phyloP scores from a whole-genome alignment of 2,329 filamentous ascomycete species.

The Lojkania enalia region DNA sequence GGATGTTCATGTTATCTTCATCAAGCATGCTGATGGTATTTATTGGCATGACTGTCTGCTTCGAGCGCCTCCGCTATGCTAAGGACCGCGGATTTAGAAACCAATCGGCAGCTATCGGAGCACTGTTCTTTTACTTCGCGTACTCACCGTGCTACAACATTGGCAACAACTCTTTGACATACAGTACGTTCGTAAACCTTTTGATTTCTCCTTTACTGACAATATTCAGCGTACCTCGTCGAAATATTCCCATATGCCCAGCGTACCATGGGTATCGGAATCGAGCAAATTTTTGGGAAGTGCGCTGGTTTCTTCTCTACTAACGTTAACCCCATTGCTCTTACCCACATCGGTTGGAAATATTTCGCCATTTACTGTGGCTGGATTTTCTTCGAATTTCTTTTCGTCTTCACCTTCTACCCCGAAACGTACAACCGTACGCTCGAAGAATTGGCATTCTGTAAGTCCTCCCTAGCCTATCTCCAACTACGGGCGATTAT shows the following conservation, averaged over 20 bases:
- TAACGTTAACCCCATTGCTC: conserved; percentile 63
- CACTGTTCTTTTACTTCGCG: conserved; percentile 63
- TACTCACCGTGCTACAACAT: conserved; percentile 65
- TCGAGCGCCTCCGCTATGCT: conserved; percentile 41
- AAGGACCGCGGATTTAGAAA: conserved; percentile 27
- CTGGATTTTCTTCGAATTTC: conserved; percentile 58
- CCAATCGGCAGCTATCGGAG: conserved; percentile 44
- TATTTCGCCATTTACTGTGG: conserved; percentile 61
- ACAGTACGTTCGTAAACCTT: conserved; percentile 47
- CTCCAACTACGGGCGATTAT: background rate
- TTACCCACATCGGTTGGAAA: conserved; percentile 57
- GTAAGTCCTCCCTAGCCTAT: conserved; percentile 20
- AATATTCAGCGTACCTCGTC: conserved; percentile 58
- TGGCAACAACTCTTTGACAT: conserved; percentile 68
- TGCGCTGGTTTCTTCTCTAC: conserved; percentile 50
- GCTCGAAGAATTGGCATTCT: conserved; percentile 63
- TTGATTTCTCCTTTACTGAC: conserved; percentile 56
- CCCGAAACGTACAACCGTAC: conserved; percentile 61
- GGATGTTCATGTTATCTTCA: conserved; percentile 55
- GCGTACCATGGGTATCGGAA: conserved; percentile 61
- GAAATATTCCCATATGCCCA: conserved; percentile 63
- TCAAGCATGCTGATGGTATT: conserved; percentile 57
- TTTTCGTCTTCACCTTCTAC: conserved; percentile 62
- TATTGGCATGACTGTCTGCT: conserved; percentile 59
- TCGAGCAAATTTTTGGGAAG: conserved; percentile 60